phyloP scores from a whole-genome alignment of 257 asterid genomes.

The Nicotiana noctiflora region DNA sequence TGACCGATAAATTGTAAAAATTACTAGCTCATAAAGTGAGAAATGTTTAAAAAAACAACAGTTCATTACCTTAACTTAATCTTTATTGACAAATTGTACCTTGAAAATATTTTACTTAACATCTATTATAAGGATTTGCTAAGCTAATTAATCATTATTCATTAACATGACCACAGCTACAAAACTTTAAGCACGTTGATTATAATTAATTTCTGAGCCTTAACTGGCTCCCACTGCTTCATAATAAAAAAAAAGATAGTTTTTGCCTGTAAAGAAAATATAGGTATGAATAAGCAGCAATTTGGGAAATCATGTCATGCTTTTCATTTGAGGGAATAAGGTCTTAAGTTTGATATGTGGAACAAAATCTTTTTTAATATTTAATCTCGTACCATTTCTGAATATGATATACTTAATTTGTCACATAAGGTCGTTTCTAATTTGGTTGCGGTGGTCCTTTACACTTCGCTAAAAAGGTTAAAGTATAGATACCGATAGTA shows the following conservation, averaged over 20 bases:
- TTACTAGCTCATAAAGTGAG: no score
- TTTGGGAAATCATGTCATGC: not conserved
- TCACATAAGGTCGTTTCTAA: not conserved
- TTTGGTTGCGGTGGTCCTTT: not conserved
- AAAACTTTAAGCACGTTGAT: not conserved
- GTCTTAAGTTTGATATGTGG: not conserved
- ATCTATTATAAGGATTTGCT: not conserved
- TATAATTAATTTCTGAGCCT: not conserved
- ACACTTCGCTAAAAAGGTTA: not conserved
- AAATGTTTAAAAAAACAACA: not conserved
- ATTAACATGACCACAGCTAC: not conserved
- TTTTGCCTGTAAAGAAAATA: no score
- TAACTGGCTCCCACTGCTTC: not conserved
- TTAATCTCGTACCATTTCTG: not conserved
- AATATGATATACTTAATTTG: not conserved
- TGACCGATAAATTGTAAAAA: no score
- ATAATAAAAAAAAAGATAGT: not conserved
- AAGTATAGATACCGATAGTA: not conserved
- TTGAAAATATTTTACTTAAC: not conserved
- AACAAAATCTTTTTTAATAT: not conserved
- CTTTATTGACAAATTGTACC: not conserved
- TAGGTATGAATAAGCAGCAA: not conserved
- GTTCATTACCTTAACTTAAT: no score
- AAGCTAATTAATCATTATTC: not conserved
- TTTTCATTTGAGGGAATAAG: not conserved